A percentile compares a stretch with the other conserved stretches of the same genome.
Evolutionary conservation across 139 green algal genomes (phyloP).

Genomic region (Closterium sp.): DNA sequence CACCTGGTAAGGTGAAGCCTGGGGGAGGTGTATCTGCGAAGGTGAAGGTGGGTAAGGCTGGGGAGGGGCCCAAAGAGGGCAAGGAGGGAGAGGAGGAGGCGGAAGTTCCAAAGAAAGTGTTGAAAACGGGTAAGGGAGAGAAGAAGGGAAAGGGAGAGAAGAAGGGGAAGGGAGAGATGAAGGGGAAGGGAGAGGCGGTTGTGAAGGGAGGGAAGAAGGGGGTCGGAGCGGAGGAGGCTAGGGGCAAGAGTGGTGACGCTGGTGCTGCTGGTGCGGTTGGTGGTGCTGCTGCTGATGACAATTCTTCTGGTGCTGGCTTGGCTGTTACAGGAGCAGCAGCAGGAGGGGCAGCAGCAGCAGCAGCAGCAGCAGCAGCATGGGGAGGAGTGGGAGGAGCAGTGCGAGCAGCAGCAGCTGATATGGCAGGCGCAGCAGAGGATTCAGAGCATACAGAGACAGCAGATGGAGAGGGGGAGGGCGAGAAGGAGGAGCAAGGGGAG

Average conservation of each 20-base stretch:
- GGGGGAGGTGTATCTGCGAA: background rate
- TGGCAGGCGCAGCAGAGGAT: background rate
- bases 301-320: background rate
- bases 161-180: too few relatives aligned
- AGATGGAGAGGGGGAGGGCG: too few relatives aligned
- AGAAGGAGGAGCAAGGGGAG: too few relatives aligned
- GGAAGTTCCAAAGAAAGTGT: background rate
- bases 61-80: background rate
- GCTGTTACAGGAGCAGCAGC: too few relatives aligned
- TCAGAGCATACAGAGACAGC: too few relatives aligned
- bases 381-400: too few relatives aligned
- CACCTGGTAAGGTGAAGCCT: background rate
- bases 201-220: background rate
- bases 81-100: background rate
- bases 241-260: background rate
- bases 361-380: too few relatives aligned
- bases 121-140: background rate
- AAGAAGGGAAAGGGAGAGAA: background rate
- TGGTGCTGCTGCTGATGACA: too few relatives aligned
- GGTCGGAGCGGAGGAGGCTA: background rate
- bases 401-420: background rate
- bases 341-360: too few relatives aligned
- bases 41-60: background rate
- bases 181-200: background rate
- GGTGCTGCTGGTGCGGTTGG: background rate